Base-by-base conservation (phyloP, 208 protist genomes). In the Porcisia deanei region DNA sequence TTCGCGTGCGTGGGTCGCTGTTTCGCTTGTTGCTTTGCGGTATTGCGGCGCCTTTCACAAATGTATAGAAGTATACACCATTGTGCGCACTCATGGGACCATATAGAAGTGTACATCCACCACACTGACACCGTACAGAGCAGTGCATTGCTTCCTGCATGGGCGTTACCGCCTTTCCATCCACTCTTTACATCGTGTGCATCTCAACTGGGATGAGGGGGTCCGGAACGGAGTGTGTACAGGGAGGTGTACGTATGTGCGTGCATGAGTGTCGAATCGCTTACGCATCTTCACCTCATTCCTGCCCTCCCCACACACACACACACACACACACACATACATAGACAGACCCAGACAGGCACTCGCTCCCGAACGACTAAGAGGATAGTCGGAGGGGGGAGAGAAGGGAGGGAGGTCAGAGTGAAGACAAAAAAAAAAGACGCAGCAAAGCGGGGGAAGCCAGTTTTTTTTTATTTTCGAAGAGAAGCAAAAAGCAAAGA, bases 21-120 rank as follows among this genome's bases (percentile, higher is more conserved):
- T 16, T 53, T 8, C 59, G 18, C 52, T 53, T 22, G 41, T 52
- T 52, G 41, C 22, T 52, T 37, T 34, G 18, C 41, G 45, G 12
- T 20, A 5, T 47, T 52, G 63, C n/a, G 37, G 9, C 25, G n/a
- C 63, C 37, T 25, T 12, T 3, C 22, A 49, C 41, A 68, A 6
- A 41, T 66, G 61, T 30, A 66, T 66, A 66, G n/a, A 66, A 14
- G 39, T 66, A 66, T 67, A 71, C 43, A 79, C 9, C 41, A 37
- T 58, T 72, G n/a, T 72, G 41, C 9, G 30, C 20, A 61, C 47
- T 43, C 18, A 10, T 16, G 20, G 69, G 30, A 30, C 57, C 39
- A 41, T 22, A 58, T 22, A 22, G 12, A 47, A 34, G 18, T 16
- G 43, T 20, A 47, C 61, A n/a, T 66, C 18, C 61, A 34, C 61